Evolutionary conservation across 106 monocot species (phyloP).

Genomic region (Xerophyta viscosa): DNA sequence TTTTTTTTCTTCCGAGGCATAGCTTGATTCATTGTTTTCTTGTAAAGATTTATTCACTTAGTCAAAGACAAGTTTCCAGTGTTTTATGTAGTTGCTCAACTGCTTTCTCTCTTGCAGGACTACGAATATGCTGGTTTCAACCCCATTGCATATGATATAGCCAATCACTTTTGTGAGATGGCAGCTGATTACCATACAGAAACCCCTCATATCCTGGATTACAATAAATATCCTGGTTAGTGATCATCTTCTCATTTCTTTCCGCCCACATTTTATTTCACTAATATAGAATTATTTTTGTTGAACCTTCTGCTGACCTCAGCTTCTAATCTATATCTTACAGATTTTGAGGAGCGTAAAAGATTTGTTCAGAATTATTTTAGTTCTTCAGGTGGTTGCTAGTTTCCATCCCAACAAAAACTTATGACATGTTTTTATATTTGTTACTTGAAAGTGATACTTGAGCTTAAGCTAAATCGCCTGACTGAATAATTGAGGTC

Average conservation of each 20-base stretch:
- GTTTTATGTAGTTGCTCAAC: no score
- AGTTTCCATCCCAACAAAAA: no score
- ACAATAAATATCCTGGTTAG: slow-evolving; percentile 66
- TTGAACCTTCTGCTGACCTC: no score
- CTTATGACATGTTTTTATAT: no score
- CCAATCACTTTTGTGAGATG: slow-evolving; percentile 98
- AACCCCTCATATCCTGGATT: slow-evolving; percentile 75
- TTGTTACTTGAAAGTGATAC: no score
- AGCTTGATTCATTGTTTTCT: no score
- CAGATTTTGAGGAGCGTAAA: slow-evolving; percentile 61
- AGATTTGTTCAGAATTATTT: slow-evolving; percentile 66
- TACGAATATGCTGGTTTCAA: slow-evolving; percentile 92
- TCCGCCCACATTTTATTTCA: no score
- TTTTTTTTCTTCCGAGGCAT: neutral
- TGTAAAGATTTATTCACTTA: no score
- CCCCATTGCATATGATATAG: slow-evolving; percentile 77
- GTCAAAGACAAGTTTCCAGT: neutral
- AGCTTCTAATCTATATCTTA: neutral
- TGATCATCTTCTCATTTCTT: neutral
- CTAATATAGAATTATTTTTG: no score
- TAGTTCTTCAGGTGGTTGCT: slow-evolving; percentile 67
- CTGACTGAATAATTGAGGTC: no score
- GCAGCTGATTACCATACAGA: slow-evolving; percentile 83
- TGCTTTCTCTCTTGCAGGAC: no score
- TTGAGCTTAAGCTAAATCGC: no score